phyloP scores from a whole-genome alignment of 2,329 filamentous ascomycete species.

The Curvularia spicifera region DNA sequence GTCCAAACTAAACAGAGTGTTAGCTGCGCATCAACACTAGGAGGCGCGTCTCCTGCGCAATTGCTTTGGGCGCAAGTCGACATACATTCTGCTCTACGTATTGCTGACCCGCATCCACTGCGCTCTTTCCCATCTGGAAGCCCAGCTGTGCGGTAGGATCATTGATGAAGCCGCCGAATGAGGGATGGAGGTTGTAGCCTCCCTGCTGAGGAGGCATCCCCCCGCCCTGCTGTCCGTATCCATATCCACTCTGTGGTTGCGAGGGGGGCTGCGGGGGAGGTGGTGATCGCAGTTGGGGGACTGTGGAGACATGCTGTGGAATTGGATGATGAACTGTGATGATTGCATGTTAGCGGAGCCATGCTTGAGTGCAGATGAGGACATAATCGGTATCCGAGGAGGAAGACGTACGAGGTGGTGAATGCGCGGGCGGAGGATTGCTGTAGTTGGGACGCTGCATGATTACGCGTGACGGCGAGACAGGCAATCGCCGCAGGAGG shows the following conservation, averaged over 20 bases:
- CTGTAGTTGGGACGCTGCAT: slow-evolving; percentile 90
- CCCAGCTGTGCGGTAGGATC: slow-evolving; percentile 95
- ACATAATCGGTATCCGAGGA: not conserved
- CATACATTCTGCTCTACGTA: slow-evolving; percentile 94
- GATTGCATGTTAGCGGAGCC: not conserved
- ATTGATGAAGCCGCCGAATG: slow-evolving; percentile 92
- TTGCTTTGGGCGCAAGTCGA: not conserved
- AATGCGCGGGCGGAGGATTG: slow-evolving; percentile 72
- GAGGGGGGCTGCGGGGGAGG: slow-evolving; percentile 77
- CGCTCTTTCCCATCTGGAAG: slow-evolving; percentile 90
- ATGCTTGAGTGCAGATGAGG: not conserved
- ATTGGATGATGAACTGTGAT: slow-evolving; percentile 78
- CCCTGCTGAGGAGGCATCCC: slow-evolving; percentile 50
- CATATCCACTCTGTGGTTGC: slow-evolving; percentile 70
- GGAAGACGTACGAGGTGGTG: slow-evolving; percentile 72
- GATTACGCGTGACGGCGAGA: slow-evolving; percentile 37
- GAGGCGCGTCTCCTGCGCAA: not conserved
- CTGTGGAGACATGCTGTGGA: slow-evolving; percentile 96
- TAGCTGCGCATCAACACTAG: not conserved
- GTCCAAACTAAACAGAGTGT: slow-evolving; percentile 63
- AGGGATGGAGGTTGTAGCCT: slow-evolving; percentile 56
- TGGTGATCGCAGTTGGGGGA: slow-evolving; percentile 94
- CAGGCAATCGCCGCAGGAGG: not conserved
- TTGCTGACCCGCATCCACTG: slow-evolving; percentile 88
- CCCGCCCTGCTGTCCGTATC: slow-evolving; percentile 71